Base-by-base conservation (phyloP, 2,329 filamentous ascomycete species). In the Fusarium penzigii region DNA sequence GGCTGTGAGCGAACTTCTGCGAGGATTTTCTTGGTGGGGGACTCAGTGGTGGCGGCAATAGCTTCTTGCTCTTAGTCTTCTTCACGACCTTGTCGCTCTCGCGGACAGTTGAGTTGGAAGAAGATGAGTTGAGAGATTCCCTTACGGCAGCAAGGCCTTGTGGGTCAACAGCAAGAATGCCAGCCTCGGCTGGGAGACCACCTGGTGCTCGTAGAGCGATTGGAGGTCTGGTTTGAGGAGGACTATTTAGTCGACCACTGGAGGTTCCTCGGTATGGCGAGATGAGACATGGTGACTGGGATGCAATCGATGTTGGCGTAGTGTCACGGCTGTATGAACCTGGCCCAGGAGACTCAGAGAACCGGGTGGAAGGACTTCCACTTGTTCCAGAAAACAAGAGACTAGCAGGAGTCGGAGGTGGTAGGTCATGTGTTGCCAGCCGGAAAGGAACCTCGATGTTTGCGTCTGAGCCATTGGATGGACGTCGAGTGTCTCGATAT, bases 271-370 rank as follows among this genome's bases (percentile, higher is more conserved):
- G 77, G 55, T 68, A 75, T 48, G 72, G 82, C 55, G 65, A 78
- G 67, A 83, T 71, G 5, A 87, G 69, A 3, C 83, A 80, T 4
- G 89, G 87, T 14, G 88, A 92, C 62, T 88, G 86, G 2, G 89
- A 92, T 8, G 86, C 88, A 57, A 89, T 85, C 10, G 89, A 92
- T 5, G 88, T 91, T 7, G 89, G 89, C 3, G 89, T 92, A 1
- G 88, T 91, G 53, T 89, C 87, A 56, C 88, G 81, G 65, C 88
- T 92, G 70, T 90, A 92, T 6, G 84, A 74, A 2, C 86, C 83
- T 11, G 87, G 84, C 1, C 83, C 82, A 1, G 84, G 84, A 1
- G 89, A 92, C 50, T 85, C 88, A 2, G 87, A 90, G 63, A 88
- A 91, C 55, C 86, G 78, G 2, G 89, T 91, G 5, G 88, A 92